Conservation (phyloP, 352 stramenopile genomes). For the Heterotrichella gracilis region DNA sequence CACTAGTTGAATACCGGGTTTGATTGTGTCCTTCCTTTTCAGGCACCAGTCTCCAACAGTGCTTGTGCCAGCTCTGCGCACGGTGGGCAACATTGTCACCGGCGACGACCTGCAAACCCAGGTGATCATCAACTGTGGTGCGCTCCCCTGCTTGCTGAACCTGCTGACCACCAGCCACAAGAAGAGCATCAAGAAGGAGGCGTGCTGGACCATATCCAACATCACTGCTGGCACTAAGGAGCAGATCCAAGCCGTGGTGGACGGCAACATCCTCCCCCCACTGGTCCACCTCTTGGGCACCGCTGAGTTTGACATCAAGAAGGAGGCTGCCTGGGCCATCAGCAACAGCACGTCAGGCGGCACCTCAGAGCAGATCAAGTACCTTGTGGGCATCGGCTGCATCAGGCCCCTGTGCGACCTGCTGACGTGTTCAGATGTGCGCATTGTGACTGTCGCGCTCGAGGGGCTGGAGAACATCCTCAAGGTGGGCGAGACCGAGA, state of each 20-base stretch:
- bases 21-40: constrained; percentile 26
- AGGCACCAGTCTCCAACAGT: constrained; percentile 54
- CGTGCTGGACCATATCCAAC: constrained; percentile 94
- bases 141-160: constrained; percentile 64
- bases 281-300: constrained; percentile 84
- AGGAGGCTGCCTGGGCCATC: constrained; percentile 91
- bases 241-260: constrained; percentile 84
- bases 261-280: constrained; percentile 69
- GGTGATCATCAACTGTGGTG: constrained; percentile 85
- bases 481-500: too few relatives aligned
- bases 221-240: constrained; percentile 88
- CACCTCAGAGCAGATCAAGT: constrained; percentile 57
- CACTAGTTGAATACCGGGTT: not conserved
- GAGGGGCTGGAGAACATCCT: constrained; percentile 97
- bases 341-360: constrained; percentile 72
- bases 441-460: constrained; percentile 87
- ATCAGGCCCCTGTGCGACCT: constrained; percentile 84
- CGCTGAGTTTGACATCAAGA: constrained; percentile 84
- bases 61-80: constrained; percentile 77
- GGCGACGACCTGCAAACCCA: constrained; percentile 94
- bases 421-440: constrained; percentile 66
- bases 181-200: constrained; percentile 95
- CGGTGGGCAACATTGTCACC: constrained; percentile 93
- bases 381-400: constrained; percentile 67
- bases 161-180: constrained; percentile 73